Percentiles rank a stretch among this genome's conserved stretches.
Evolutionary conservation across 805 yeast genomes (phyloP).

Genomic region (Starmerella bombi): DNA sequence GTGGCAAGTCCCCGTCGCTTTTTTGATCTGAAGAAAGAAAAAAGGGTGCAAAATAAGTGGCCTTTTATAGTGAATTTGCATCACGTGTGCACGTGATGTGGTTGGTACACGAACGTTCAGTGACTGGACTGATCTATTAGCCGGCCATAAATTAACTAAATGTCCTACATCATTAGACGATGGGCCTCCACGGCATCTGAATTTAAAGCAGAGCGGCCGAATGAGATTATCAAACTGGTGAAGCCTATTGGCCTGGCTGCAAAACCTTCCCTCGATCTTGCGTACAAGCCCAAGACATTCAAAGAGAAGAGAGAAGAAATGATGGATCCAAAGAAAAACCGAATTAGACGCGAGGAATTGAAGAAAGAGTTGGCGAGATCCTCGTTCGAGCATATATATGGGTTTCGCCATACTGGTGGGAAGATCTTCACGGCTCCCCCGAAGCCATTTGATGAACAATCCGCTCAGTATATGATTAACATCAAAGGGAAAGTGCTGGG

Average conservation of each 20-base stretch:
- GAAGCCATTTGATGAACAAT: constrained; percentile 61
- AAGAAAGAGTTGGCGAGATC: constrained; percentile 53
- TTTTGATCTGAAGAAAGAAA: constrained; percentile 27
- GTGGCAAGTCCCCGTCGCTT: constrained; percentile 29
- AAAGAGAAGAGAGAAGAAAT: constrained; percentile 35
- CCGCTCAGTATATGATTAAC: constrained; percentile 72
- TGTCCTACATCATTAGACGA: no score
- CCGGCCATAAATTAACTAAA: no score
- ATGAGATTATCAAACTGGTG: constrained; percentile 23
- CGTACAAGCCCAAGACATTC: constrained; percentile 30
- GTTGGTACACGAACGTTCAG: no score
- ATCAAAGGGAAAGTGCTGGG: constrained; percentile 43
- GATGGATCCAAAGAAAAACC: constrained; percentile 37
- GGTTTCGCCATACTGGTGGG: constrained; percentile 63
- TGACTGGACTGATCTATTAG: no score
- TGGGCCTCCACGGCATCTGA: constrained; percentile 10
- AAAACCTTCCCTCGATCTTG: constrained; percentile 31
- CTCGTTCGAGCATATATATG: constrained; percentile 52
- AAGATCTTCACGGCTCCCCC: constrained; percentile 73
- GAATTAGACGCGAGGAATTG: constrained; percentile 38
- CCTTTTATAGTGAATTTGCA: neutral
- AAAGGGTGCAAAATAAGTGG: neutral
- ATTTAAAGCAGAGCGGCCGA: constrained; percentile 20
- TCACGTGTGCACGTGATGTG: neutral
- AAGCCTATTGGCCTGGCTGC: constrained; percentile 36